These are phyloP conservation scores for Ogataea neopini DNA, from an alignment of 805 yeast genomes.

Conservation along the genomic window DNA sequence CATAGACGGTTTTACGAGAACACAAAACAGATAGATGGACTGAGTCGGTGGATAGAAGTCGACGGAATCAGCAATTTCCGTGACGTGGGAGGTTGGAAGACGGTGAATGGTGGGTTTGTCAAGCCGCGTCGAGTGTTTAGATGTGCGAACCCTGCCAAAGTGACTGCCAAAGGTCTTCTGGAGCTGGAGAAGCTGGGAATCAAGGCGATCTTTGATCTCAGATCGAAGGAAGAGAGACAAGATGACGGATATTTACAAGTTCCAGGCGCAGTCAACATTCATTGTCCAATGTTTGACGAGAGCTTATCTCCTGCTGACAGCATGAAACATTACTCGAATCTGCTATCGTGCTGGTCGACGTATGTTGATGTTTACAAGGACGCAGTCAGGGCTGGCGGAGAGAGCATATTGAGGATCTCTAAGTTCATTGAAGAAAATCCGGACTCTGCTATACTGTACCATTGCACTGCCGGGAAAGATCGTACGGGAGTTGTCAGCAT, in stretches of 20 bases:
- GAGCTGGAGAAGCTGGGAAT: conserved; percentile 47
- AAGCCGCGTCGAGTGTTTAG: conserved; percentile 58
- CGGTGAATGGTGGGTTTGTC: conserved; percentile 43
- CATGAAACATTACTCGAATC: conserved; percentile 53
- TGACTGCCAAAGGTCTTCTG: conserved; percentile 51
- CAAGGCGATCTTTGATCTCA: conserved; percentile 61
- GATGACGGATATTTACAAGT: conserved; percentile 46
- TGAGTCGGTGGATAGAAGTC: conserved; percentile 61
- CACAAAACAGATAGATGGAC: conserved; percentile 37
- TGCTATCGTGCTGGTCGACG: conserved; percentile 61
- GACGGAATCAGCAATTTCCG: conserved; percentile 75
- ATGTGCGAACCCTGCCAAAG: conserved; percentile 57
- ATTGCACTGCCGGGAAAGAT: conserved; percentile 88
- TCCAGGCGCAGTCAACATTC: conserved; percentile 48
- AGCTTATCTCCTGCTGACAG: conserved; percentile 67
- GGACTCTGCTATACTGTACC: conserved; percentile 56
- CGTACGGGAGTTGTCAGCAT: conserved; percentile 77
- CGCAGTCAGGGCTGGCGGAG: conserved; percentile 51
- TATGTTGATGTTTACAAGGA: conserved; percentile 63
- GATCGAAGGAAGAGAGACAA: conserved; percentile 58
- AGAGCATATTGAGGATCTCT: conserved; percentile 52
- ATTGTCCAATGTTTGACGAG: conserved; percentile 57
- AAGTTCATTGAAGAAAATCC: conserved; percentile 55
- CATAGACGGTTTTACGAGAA: conserved; percentile 50
- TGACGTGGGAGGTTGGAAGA: conserved; percentile 77